Evolutionary conservation across 2,329 filamentous ascomycete species (phyloP).

Genomic region (Colletotrichum karsti): DNA sequence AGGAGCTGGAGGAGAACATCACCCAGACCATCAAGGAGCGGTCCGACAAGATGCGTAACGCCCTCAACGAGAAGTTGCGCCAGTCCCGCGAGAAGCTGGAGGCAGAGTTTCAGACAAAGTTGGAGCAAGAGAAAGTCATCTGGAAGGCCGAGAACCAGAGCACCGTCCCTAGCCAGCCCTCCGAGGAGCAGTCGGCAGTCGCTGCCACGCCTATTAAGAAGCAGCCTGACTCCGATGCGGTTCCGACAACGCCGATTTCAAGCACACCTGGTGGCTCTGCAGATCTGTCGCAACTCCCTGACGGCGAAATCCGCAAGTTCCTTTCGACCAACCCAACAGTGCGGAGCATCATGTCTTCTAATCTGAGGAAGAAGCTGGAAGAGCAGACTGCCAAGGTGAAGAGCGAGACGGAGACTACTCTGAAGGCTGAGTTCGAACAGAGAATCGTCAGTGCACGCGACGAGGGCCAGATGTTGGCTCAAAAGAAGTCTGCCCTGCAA

Average conservation of each 20-base stretch:
- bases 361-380: constrained; percentile 76
- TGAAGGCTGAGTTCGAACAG: constrained; percentile 59
- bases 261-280: constrained; percentile 34
- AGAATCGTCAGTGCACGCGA: constrained; percentile 64
- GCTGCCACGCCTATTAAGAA: constrained; percentile 52
- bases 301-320: constrained; percentile 65
- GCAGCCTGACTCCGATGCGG: constrained; percentile 37
- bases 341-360: constrained; percentile 65
- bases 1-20: constrained; percentile 70
- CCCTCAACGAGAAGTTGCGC: constrained; percentile 74
- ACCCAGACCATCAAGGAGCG: constrained; percentile 69
- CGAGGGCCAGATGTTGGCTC: constrained; percentile 75
- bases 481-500: constrained; percentile 78
- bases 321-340: constrained; percentile 64
- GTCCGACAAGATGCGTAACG: constrained; percentile 74
- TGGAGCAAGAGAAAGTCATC: constrained; percentile 72
- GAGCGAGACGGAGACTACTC: constrained; percentile 57
- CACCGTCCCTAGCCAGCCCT: constrained; percentile 31
- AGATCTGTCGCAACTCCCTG: constrained; percentile 59
- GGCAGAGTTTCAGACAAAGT: constrained; percentile 62
- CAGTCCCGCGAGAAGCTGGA: constrained; percentile 63
- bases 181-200: constrained; percentile 31
- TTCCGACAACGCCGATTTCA: constrained; percentile 46
- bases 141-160: constrained; percentile 62
- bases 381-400: constrained; percentile 69